These are phyloP conservation scores for Clarireedia paspali DNA, from an alignment of 2,329 filamentous ascomycete genomes.

Conservation along the genomic window DNA sequence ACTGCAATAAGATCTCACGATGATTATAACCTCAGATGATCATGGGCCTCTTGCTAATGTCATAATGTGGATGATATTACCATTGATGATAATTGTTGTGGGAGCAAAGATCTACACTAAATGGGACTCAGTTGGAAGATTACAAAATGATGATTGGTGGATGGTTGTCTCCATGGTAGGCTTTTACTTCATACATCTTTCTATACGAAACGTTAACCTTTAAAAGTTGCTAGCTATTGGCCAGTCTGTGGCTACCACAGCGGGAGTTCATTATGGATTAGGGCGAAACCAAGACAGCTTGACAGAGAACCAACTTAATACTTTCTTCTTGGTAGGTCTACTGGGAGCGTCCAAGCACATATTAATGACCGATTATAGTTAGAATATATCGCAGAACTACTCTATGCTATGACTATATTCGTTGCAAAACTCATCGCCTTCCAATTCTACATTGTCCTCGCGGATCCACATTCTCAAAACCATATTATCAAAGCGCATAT, in stretches of 20 bases:
- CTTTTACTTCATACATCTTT: not conserved
- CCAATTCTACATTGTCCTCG: not conserved
- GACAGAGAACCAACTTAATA: not conserved
- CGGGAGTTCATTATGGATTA: not conserved
- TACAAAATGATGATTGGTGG: not conserved
- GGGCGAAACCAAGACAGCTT: not conserved
- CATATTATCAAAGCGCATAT: too few relatives aligned
- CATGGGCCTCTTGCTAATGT: constrained; percentile 6
- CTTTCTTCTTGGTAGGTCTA: not conserved
- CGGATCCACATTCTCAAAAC: not conserved
- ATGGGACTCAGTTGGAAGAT: not conserved
- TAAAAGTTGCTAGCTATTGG: not conserved
- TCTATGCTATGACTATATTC: not conserved
- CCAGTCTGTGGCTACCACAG: not conserved
- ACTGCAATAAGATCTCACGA: not conserved
- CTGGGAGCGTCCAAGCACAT: too few relatives aligned
- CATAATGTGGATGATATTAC: constrained; percentile 4
- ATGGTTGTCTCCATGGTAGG: not conserved
- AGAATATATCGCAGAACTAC: not conserved
- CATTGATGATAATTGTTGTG: constrained; percentile 1
- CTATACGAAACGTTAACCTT: not conserved
- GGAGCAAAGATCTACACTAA: constrained; percentile 4
- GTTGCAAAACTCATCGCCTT: not conserved
- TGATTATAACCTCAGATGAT: not conserved
- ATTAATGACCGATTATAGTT: not conserved